Base-by-base conservation (phyloP, 441 rosid genomes). In the Croton setiger region DNA sequence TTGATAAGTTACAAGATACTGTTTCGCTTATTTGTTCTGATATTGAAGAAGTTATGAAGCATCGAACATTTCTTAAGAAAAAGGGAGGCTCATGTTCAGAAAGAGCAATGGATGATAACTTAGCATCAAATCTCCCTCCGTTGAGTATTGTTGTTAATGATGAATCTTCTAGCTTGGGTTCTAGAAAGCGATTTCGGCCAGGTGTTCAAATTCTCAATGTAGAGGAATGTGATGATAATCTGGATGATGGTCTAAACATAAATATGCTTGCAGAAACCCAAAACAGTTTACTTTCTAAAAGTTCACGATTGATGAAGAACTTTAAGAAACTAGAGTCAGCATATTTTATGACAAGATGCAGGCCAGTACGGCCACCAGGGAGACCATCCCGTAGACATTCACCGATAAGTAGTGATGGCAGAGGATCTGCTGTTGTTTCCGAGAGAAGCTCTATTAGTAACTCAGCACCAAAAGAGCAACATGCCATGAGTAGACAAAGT, bases 301-400 rank as follows among this genome's bases (percentile, higher is more conserved):
- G 84, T 78, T 84, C 94, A 39, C 79, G 93, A 51, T 73, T 96
- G 80, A 87, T 90, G 96, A 87, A 82, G 79, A 96, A 92, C 81
- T 88, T 96, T 74, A 89, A 86, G 89, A 91, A 91, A 75, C 76
- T 96, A 47, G 98, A 96, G 80, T 76, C 92, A 0, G 96, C 92
- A 18, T 96, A 96, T 78, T 86, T 89, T 76, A 74, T 88, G 74
- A 88, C 99, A 21, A 88, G 99, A 84, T 84, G 75, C 61, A 80
- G 86, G 76, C 88, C 82, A 31, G 44, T 77, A 76, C 89, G 80
- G 77, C 84, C 83, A 59, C 66, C 78, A 4, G 89, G 88, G 57
- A 85, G 76, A 72, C 72, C 84, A 49, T 64, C 66, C 69, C 64
- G 70, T 77, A 84, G 84, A 75, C 81, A 83, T 74, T 80, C 95